Base-by-base conservation (phyloP, 371 early-diverging fungal genomes). In the Actinomortierella ambigua region DNA sequence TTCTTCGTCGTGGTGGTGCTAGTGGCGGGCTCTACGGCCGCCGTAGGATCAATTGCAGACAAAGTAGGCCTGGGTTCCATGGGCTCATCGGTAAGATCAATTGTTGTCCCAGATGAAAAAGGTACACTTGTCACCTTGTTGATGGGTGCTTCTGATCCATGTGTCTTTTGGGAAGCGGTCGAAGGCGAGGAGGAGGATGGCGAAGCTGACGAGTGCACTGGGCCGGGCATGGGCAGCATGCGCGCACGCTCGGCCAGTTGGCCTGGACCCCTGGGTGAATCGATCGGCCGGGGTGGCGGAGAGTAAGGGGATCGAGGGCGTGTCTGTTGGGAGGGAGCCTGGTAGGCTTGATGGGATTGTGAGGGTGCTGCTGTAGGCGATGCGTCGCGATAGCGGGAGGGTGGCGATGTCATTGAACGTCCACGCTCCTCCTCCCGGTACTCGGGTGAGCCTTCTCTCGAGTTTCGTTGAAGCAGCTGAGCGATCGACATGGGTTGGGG, bases 401-500 rank as follows among this genome's bases (percentile, higher is more conserved):
- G 34, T 7, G 22, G 14, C 40, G 17, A 44, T 40, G 43, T 1
- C 53, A 60, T 53, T 60, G 40, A 13, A 52, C 57, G 3, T 56
- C 66, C 20, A 53, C 24, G 54, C 3, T 60, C 51, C 24, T 63
- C 59, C 2, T 63, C 50, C 49, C 41, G 54, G 23, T 61, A 60
- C 29, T 65, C 70, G 20, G 65, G 65, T 1, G 65, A 50, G 3
- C 48, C 39, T 13, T 70, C 70, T 40, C 65, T 61, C 7, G 70
- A 65, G 1, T 53, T 22, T 28, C 64, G 60, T 23, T 64, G 65
- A 24, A 70, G 29, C 20, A 70, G 61, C 34, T 65, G 70, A 1
- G 65, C 61, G 17, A 70, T 70, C 6, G 70, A 70, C 65, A 65
- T 70, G 26, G 62, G 51, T 1, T 57, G 69, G 8, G 48, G 48